phyloP scores from a whole-genome alignment of 208 protist species.

The Trypanosoma vivax region DNA sequence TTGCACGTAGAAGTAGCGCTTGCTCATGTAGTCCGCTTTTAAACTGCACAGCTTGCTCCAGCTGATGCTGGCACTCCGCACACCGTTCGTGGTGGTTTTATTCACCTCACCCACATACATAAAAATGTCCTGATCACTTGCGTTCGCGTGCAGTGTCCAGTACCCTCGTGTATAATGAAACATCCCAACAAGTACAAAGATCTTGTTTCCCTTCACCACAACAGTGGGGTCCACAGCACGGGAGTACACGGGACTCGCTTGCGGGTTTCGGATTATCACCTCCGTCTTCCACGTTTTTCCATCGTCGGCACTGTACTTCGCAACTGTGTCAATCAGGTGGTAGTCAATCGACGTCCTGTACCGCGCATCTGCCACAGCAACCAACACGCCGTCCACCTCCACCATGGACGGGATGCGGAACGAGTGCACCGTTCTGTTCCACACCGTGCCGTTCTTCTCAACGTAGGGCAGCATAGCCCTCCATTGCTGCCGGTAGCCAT shows the following conservation, averaged over 20 bases:
- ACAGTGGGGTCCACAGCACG: conserved; percentile 1
- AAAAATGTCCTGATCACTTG: neutral
- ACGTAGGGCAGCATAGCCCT: too few relatives aligned
- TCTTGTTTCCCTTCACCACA: conserved; percentile 9
- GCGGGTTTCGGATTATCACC: neutral
- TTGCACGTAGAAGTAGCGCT: neutral
- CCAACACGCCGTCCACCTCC: conserved; percentile 2
- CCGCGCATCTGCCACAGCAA: neutral
- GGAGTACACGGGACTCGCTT: neutral
- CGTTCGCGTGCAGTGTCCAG: neutral
- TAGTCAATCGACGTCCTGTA: conserved; percentile 1
- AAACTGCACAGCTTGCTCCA: neutral
- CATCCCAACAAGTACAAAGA: conserved; percentile 9
- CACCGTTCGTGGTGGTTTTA: neutral
- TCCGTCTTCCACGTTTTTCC: neutral
- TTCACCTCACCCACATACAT: conserved; percentile 2
- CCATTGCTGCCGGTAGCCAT: too few relatives aligned
- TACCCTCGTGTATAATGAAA: neutral
- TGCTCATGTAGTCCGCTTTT: neutral
- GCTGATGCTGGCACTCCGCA: neutral
- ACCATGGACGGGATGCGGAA: neutral
- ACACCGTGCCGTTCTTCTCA: neutral
- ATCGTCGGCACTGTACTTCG: neutral
- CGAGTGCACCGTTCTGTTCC: neutral
- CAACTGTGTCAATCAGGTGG: conserved; percentile 1